Percentiles rank a stretch among this genome's conserved stretches.
Evolutionary conservation across 2,329 filamentous ascomycete species (phyloP).

Genomic region (Alternaria ethzedia): DNA sequence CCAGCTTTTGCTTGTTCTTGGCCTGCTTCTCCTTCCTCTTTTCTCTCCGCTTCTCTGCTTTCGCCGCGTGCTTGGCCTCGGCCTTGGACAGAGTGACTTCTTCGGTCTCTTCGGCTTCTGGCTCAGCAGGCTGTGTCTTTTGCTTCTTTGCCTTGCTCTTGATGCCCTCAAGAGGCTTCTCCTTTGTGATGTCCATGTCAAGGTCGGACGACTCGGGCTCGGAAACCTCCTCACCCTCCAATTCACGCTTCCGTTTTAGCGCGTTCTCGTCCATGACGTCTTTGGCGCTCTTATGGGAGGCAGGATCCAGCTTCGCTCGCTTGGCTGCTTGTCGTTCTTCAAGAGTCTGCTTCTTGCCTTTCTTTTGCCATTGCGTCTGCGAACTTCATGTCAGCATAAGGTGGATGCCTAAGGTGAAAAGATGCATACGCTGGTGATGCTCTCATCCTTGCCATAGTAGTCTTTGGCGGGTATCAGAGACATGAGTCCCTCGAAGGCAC

Average conservation of each 20-base stretch:
- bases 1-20: constrained; percentile 48
- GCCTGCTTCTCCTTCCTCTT: constrained; percentile 55
- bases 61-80: constrained; percentile 49
- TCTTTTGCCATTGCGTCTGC: constrained; percentile 93
- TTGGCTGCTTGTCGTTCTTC: constrained; percentile 69
- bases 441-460: constrained; percentile 81
- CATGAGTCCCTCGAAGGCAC: constrained; percentile 85
- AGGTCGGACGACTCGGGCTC: constrained; percentile 40
- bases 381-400: constrained; percentile 15
- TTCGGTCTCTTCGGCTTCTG: constrained; percentile 41
- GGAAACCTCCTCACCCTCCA: constrained; percentile 62
- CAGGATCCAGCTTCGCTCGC: constrained; percentile 88
- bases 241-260: constrained; percentile 74
- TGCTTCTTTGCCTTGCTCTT: constrained; percentile 52
- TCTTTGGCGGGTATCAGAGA: constrained; percentile 88
- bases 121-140: constrained; percentile 43
- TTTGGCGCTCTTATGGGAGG: constrained; percentile 87
- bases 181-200: constrained; percentile 44
- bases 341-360: constrained; percentile 89
- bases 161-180: constrained; percentile 49
- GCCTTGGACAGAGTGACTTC: constrained; percentile 47
- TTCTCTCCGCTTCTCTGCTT: constrained; percentile 54
- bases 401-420: constrained; percentile 8
- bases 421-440: constrained; percentile 70
- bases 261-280: constrained; percentile 90